phyloP scores from a whole-genome alignment of 208 protist species.

The Acanthamoeba healyi region DNA sequence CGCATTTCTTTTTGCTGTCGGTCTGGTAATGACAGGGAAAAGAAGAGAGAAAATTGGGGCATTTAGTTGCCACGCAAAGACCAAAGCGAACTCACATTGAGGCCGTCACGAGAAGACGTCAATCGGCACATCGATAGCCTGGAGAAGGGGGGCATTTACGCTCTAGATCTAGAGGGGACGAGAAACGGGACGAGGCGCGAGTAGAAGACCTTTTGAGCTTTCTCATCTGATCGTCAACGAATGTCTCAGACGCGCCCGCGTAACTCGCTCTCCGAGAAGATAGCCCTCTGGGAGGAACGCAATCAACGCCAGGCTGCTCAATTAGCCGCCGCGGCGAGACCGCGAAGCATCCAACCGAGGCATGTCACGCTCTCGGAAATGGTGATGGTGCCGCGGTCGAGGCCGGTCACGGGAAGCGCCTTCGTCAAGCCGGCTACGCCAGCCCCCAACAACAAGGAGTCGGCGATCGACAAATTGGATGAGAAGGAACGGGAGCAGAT shows the following conservation, averaged over 20 bases:
- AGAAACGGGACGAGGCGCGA: too few relatives aligned
- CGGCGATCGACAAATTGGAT: background rate
- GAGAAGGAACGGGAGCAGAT: background rate
- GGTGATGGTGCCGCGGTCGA: background rate
- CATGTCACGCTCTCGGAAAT: background rate
- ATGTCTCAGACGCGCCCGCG: background rate
- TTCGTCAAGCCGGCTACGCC: background rate
- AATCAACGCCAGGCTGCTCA: background rate
- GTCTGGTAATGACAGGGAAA: too few relatives aligned
- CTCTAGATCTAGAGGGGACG: too few relatives aligned
- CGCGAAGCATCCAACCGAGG: background rate
- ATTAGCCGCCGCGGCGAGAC: background rate
- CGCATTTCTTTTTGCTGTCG: too few relatives aligned
- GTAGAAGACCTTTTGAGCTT: too few relatives aligned
- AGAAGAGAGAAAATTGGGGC: too few relatives aligned
- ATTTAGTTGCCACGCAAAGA: too few relatives aligned
- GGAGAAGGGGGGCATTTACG: too few relatives aligned
- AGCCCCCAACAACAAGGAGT: background rate
- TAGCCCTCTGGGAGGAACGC: slow-evolving; percentile 40
- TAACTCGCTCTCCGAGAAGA: slow-evolving; percentile 35
- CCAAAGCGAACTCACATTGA: too few relatives aligned
- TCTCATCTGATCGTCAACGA: background rate
- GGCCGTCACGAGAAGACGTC: too few relatives aligned
- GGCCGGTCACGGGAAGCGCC: background rate
- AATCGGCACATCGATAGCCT: too few relatives aligned